Evolutionary conservation across 2,329 filamentous ascomycete species (phyloP).

Genomic region (Salinomyces thailandicus): DNA sequence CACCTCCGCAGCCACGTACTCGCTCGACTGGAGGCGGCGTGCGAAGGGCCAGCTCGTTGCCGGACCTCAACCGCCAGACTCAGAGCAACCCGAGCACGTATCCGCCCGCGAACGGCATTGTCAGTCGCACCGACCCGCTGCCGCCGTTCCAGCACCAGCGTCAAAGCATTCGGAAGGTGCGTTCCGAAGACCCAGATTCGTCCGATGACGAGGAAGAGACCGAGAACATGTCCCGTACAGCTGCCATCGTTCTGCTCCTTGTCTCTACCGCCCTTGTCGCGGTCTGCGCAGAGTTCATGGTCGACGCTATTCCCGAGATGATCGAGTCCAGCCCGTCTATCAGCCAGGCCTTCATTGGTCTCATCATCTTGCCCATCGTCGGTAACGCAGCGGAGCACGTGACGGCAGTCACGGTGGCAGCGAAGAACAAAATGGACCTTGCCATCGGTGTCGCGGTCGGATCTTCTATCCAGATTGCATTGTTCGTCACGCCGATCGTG

Average conservation of each 20-base stretch:
- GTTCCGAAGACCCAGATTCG: constrained; percentile 6
- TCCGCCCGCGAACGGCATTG: not conserved
- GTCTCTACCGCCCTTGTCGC: constrained; percentile 49
- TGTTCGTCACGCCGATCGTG: constrained; percentile 67
- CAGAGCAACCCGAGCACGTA: constrained; percentile 10
- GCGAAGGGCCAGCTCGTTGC: constrained; percentile 63
- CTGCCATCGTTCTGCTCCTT: constrained; percentile 45
- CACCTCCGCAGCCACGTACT: constrained; percentile 4
- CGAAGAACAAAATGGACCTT: constrained; percentile 78
- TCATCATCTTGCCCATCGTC: constrained; percentile 74
- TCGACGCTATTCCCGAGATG: constrained; percentile 60
- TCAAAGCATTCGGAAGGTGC: constrained; percentile 6
- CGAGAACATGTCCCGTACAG: constrained; percentile 45
- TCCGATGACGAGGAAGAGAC: constrained; percentile 24
- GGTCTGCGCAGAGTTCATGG: constrained; percentile 60
- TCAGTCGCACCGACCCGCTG: constrained; percentile 16
- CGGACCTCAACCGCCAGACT: constrained; percentile 46
- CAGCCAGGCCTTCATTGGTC: constrained; percentile 64
- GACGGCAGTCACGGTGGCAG: constrained; percentile 66
- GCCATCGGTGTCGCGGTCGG: constrained; percentile 73
- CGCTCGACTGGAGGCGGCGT: constrained; percentile 33
- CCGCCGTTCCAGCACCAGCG: constrained; percentile 20
- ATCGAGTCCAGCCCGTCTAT: constrained; percentile 46
- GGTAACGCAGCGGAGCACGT: constrained; percentile 75
- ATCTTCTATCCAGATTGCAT: constrained; percentile 68